Evolutionary conservation across 2,329 filamentous ascomycete genomes (phyloP).

Genomic region (Xylariaceae sp.): DNA sequence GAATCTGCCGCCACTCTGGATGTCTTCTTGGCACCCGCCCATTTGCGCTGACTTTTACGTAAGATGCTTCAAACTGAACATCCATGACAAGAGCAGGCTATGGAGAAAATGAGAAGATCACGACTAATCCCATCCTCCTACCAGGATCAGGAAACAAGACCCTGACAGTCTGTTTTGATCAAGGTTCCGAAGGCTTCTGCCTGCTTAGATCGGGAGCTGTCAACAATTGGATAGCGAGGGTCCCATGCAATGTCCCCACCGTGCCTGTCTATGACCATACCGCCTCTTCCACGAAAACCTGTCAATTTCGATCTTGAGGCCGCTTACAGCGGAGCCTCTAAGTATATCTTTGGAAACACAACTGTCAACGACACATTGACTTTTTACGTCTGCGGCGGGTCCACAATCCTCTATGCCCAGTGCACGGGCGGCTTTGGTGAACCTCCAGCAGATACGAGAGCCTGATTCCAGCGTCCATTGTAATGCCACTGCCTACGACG

Average conservation of each 20-base stretch:
- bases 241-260: slow-evolving; percentile 10
- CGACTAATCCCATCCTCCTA: slow-evolving; percentile 20
- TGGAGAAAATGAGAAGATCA: slow-evolving; percentile 16
- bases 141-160: slow-evolving; percentile 19
- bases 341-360: slow-evolving; percentile 14
- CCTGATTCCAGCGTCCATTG: slow-evolving; percentile 20
- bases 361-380: slow-evolving; percentile 24
- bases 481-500: neutral
- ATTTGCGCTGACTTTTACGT: no score
- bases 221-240: slow-evolving; percentile 1
- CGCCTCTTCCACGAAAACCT: slow-evolving; percentile 6
- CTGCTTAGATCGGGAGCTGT: slow-evolving; percentile 16
- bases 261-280: slow-evolving; percentile 9
- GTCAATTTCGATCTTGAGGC: slow-evolving; percentile 5
- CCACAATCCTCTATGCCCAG: slow-evolving; percentile 16
- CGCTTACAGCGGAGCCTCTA: slow-evolving; percentile 18
- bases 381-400: slow-evolving; percentile 19
- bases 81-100: no score
- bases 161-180: slow-evolving; percentile 24
- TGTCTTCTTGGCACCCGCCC: no score
- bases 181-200: slow-evolving; percentile 24
- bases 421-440: slow-evolving; percentile 26
- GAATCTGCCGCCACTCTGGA: no score
- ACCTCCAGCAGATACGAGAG: slow-evolving; percentile 19
- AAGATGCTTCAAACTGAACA: no score